phyloP scores from a whole-genome alignment of 768 basidiomycete species.

The Leucosporidium creatinivorum region DNA sequence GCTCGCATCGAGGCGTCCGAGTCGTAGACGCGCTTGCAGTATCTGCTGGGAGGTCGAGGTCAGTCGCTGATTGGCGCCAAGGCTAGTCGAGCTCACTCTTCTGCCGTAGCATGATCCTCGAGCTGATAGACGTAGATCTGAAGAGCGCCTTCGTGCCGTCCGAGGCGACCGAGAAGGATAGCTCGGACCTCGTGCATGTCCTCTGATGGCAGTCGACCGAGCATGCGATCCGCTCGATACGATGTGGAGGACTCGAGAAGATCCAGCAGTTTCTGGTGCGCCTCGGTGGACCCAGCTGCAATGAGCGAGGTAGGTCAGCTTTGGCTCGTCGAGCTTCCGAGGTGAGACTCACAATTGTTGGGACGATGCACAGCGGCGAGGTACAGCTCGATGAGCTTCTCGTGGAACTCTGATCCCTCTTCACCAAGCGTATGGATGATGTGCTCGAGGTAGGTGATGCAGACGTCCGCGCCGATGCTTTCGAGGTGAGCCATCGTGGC shows the following conservation, averaged over 20 bases:
- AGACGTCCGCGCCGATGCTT: slow-evolving; percentile 51
- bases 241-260: slow-evolving; percentile 66
- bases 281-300: slow-evolving; percentile 50
- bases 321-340: slow-evolving; percentile 41
- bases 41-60: slow-evolving; percentile 48
- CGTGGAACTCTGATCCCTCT: slow-evolving; percentile 62
- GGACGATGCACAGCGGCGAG: slow-evolving; percentile 54
- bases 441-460: slow-evolving; percentile 74
- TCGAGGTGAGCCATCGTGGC: slow-evolving; percentile 73
- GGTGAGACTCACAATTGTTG: neutral
- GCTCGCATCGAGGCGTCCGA: slow-evolving; percentile 48
- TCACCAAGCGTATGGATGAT: slow-evolving; percentile 70
- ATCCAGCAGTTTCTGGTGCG: slow-evolving; percentile 62
- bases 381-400: slow-evolving; percentile 82
- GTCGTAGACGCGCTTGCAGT: slow-evolving; percentile 77
- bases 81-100: slow-evolving; percentile 56
- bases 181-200: slow-evolving; percentile 79
- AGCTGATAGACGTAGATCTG: slow-evolving; percentile 87
- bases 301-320: neutral
- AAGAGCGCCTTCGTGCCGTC: slow-evolving; percentile 87
- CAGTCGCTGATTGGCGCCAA: slow-evolving; percentile 2
- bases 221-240: slow-evolving; percentile 71
- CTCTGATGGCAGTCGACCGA: slow-evolving; percentile 70
- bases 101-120: slow-evolving; percentile 74
- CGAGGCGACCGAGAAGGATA: slow-evolving; percentile 77